Conservation (phyloP, 2,329 filamentous ascomycete genomes). For the Ascochyta fabae region DNA sequence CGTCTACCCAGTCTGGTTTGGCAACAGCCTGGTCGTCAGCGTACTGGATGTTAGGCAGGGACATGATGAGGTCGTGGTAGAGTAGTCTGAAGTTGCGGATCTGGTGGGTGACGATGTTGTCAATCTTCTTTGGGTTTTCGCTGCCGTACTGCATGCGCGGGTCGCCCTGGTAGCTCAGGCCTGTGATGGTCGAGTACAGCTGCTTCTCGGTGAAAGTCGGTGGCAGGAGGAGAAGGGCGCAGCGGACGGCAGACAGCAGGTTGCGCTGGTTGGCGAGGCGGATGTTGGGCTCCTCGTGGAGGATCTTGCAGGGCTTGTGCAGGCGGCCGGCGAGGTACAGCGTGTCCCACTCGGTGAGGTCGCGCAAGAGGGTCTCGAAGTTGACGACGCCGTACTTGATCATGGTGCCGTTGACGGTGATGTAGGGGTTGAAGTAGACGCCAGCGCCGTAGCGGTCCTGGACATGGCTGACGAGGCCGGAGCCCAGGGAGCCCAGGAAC, state of each 20-base stretch:
- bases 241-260: slow-evolving; percentile 86
- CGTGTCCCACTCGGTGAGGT: slow-evolving; percentile 90
- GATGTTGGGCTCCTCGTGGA: slow-evolving; percentile 90
- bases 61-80: slow-evolving; percentile 87
- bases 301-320: slow-evolving; percentile 97
- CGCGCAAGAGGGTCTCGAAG: slow-evolving; percentile 83
- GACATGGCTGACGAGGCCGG: slow-evolving; percentile 80
- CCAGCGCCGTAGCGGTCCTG: slow-evolving; percentile 91
- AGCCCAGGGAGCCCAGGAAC: slow-evolving; percentile 79
- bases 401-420: slow-evolving; percentile 91
- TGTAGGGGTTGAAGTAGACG: slow-evolving; percentile 96
- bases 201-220: slow-evolving; percentile 84
- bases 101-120: slow-evolving; percentile 92
- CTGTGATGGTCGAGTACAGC: slow-evolving; percentile 88
- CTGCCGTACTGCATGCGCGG: slow-evolving; percentile 92
- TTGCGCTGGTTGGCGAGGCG: slow-evolving; percentile 96
- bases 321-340: slow-evolving; percentile 95
- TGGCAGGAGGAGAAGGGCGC: slow-evolving; percentile 85
- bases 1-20: slow-evolving; percentile 67
- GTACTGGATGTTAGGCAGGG: slow-evolving; percentile 86
- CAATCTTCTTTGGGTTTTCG: slow-evolving; percentile 90
- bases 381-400: slow-evolving; percentile 99
- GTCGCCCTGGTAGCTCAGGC: slow-evolving; percentile 92
- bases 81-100: slow-evolving; percentile 88
- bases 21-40: slow-evolving; percentile 65